phyloP scores from a whole-genome alignment of 2,329 filamentous ascomycete species.

The Diaporthe sp. region DNA sequence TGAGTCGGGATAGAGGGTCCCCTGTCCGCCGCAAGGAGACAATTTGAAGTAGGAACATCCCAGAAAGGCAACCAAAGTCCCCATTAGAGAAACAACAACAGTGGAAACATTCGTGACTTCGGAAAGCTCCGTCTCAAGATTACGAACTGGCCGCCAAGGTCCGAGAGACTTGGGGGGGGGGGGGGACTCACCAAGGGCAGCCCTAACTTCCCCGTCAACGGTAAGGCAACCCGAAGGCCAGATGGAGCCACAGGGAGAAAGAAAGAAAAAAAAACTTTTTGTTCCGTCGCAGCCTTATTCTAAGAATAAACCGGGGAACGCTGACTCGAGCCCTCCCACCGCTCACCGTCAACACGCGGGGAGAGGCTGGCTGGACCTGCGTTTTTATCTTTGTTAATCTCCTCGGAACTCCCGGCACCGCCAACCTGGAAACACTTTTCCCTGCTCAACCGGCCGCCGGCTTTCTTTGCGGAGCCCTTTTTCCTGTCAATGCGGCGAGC shows the following conservation, averaged over 20 bases:
- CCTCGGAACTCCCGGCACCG: constrained; percentile 20
- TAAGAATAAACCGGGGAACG: not conserved
- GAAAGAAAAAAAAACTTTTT: not conserved
- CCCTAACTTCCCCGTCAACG: not conserved
- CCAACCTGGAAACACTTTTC: constrained; percentile 3
- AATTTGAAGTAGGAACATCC: not conserved
- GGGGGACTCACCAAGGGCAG: not conserved
- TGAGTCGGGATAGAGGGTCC: not conserved
- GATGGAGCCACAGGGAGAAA: not conserved
- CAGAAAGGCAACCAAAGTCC: not conserved
- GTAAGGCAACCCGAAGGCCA: not conserved
- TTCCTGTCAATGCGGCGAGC: not conserved
- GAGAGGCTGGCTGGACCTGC: not conserved
- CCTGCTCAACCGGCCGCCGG: not conserved
- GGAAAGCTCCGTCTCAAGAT: not conserved
- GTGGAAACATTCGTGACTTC: not conserved
- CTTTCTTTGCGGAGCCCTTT: not conserved
- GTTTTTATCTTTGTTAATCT: not conserved
- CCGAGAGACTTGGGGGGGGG: not conserved
- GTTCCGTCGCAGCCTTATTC: constrained; percentile 9
- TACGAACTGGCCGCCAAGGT: not conserved
- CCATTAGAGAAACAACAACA: not conserved
- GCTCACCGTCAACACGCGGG: not conserved
- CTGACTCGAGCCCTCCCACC: not conserved
- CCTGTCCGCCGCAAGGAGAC: not conserved